A percentile compares a stretch with the other conserved stretches of the same genome.
phyloP scores from a whole-genome alignment of 2,329 filamentous ascomycete genomes.

The Colletotrichum cordylinicola region DNA sequence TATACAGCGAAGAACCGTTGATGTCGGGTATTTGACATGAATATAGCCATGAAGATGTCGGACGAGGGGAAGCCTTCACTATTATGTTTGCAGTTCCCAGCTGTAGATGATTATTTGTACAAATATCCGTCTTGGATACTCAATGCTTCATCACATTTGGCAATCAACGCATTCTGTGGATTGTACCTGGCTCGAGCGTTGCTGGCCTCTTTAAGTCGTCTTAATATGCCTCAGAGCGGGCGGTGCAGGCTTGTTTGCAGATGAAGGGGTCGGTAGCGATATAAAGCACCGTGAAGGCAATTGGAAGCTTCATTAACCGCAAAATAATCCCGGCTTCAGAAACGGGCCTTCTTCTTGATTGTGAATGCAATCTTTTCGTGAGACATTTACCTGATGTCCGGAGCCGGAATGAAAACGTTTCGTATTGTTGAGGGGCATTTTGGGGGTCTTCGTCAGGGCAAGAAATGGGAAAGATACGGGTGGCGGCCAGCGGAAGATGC shows the following conservation, averaged over 20 bases:
- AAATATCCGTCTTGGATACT: not conserved
- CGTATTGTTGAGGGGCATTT: not conserved
- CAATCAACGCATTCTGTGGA: too few species aligned
- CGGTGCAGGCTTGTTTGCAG: not conserved
- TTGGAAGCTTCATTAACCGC: fast-evolving
- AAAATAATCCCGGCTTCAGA: not conserved
- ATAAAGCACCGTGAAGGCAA: not conserved
- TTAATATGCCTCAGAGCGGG: not conserved
- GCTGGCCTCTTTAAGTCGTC: fast-evolving
- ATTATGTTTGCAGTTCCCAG: fast-evolving
- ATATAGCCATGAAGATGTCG: fast-evolving
- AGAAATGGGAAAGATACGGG: not conserved
- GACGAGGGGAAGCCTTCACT: not conserved
- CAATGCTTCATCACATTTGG: fast-evolving
- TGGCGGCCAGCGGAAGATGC: too few species aligned
- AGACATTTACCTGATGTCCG: not conserved
- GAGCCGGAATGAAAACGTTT: not conserved
- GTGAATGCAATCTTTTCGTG: not conserved
- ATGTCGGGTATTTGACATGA: not conserved
- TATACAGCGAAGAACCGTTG: not conserved
- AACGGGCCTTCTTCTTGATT: too few species aligned
- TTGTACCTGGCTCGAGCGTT: too few species aligned
- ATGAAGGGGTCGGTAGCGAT: not conserved
- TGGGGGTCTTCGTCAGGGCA: too few species aligned
- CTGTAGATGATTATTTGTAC: not conserved